phyloP scores from a whole-genome alignment of 2,329 filamentous ascomycete species.

The Claviceps maximensis region DNA sequence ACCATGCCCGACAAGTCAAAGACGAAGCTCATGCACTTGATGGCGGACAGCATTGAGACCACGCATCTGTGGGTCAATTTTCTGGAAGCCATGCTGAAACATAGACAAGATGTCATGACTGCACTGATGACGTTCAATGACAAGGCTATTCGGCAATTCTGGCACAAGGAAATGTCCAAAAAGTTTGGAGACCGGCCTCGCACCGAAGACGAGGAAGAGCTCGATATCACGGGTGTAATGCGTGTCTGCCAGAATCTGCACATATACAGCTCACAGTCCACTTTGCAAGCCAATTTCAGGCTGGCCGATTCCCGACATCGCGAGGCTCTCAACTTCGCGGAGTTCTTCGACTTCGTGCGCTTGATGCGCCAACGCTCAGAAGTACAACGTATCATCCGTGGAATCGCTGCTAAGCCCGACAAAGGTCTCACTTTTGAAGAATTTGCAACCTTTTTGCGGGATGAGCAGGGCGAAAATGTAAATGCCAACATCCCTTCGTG shows the following conservation, averaged over 20 bases:
- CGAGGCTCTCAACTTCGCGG: constrained; percentile 58
- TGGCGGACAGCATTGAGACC: constrained; percentile 59
- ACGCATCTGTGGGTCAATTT: constrained; percentile 74
- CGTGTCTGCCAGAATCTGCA: constrained; percentile 79
- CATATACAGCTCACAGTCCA: constrained; percentile 72
- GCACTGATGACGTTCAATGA: constrained; percentile 78
- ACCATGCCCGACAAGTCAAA: constrained; percentile 65
- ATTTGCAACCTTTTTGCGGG: constrained; percentile 63
- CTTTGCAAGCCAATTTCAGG: constrained; percentile 61
- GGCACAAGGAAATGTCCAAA: constrained; percentile 71
- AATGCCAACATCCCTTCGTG: constrained; percentile 51
- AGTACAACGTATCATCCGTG: constrained; percentile 58
- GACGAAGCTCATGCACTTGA: constrained; percentile 76
- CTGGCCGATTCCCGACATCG: constrained; percentile 52
- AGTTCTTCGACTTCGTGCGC: constrained; percentile 75
- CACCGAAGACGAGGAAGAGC: constrained; percentile 47
- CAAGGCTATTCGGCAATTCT: constrained; percentile 69
- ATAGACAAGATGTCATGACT: constrained; percentile 81
- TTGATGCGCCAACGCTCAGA: constrained; percentile 77
- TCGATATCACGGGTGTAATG: constrained; percentile 68
- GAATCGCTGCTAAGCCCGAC: constrained; percentile 43
- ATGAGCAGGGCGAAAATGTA: constrained; percentile 65
- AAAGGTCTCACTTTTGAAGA: constrained; percentile 56
- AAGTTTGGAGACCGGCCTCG: constrained; percentile 42
- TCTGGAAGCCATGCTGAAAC: constrained; percentile 69